A percentile compares a stretch with the other conserved stretches of the same genome.
Evolutionary conservation across 805 yeast species (phyloP).

Genomic region (Wickerhamiella alocasiicola): DNA sequence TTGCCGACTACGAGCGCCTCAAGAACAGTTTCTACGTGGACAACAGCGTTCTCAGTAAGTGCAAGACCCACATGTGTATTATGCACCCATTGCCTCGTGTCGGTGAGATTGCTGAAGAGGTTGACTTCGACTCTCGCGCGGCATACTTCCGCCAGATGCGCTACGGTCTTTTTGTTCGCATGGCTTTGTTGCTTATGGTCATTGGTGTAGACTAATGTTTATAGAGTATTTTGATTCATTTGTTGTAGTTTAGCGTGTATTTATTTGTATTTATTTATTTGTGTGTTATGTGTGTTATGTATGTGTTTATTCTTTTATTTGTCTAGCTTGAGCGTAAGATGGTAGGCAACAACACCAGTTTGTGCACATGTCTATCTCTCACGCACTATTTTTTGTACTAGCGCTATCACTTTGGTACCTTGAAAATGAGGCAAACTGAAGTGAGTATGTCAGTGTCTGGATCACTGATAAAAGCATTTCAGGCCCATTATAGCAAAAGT

Average conservation of each 20-base stretch:
- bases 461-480: too few relatives aligned
- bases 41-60: slow-evolving; percentile 77
- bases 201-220: slow-evolving; percentile 69
- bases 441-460: too few relatives aligned
- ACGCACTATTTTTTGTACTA: too few relatives aligned
- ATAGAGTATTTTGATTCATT: slow-evolving; percentile 11
- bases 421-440: too few relatives aligned
- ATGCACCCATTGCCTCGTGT: slow-evolving; percentile 99
- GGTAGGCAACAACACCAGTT: too few relatives aligned
- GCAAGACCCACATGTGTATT: slow-evolving; percentile 96
- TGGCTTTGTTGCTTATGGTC: slow-evolving; percentile 97
- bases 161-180: slow-evolving; percentile 93
- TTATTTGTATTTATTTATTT: slow-evolving; percentile 11
- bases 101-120: slow-evolving; percentile 93
- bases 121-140: slow-evolving; percentile 98
- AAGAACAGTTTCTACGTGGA: slow-evolving; percentile 88
- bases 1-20: slow-evolving; percentile 67
- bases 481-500: too few relatives aligned
- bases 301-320: slow-evolving; percentile 5
- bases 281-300: slow-evolving; percentile 12
- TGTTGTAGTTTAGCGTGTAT: slow-evolving; percentile 13
- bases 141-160: slow-evolving; percentile 99
- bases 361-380: too few relatives aligned
- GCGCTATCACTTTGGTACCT: too few relatives aligned
- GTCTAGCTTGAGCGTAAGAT: too few relatives aligned